Conservation (phyloP, 805 yeast species). For the Candida palmyrensis region DNA sequence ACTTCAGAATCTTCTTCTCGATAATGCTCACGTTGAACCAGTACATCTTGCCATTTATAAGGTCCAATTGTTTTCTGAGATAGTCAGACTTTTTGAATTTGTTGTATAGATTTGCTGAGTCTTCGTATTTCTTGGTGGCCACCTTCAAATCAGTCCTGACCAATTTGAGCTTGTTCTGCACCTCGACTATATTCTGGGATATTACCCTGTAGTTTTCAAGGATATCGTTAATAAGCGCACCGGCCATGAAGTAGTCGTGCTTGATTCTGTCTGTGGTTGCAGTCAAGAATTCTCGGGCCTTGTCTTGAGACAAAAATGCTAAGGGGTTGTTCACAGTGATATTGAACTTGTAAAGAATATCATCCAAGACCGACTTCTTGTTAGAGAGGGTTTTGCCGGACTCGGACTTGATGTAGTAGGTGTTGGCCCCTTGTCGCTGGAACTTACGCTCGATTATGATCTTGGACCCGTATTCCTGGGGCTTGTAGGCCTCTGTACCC, state of each 20-base stretch:
- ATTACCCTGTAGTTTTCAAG: constrained; percentile 42
- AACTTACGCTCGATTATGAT: constrained; percentile 70
- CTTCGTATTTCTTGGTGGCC: constrained; percentile 23
- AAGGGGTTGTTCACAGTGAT: constrained; percentile 86
- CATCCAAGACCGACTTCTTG: constrained; percentile 61
- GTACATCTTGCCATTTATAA: constrained; percentile 35
- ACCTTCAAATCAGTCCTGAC: constrained; percentile 20
- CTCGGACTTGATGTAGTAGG: constrained; percentile 52
- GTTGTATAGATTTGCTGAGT: constrained; percentile 24
- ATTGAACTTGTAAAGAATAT: constrained; percentile 63
- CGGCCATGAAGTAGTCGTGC: constrained; percentile 74
- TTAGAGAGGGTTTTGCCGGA: constrained; percentile 49
- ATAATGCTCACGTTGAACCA: constrained; percentile 36
- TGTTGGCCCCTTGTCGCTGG: constrained; percentile 44
- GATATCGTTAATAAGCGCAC: constrained; percentile 70
- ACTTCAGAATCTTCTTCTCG: constrained; percentile 18
- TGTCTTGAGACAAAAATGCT: constrained; percentile 90
- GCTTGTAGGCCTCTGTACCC: constrained; percentile 62
- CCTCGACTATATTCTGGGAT: constrained; percentile 22
- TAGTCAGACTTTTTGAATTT: constrained; percentile 29
- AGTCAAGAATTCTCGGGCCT: constrained; percentile 84
- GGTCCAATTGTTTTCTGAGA: constrained; percentile 25
- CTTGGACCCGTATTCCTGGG: constrained; percentile 59
- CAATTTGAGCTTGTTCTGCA: constrained; percentile 20
- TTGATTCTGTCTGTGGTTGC: constrained; percentile 68